Percentiles rank a stretch among this genome's conserved stretches.
Conservation (phyloP, 257 asterid species). For the Capsicum baccatum region DNA sequence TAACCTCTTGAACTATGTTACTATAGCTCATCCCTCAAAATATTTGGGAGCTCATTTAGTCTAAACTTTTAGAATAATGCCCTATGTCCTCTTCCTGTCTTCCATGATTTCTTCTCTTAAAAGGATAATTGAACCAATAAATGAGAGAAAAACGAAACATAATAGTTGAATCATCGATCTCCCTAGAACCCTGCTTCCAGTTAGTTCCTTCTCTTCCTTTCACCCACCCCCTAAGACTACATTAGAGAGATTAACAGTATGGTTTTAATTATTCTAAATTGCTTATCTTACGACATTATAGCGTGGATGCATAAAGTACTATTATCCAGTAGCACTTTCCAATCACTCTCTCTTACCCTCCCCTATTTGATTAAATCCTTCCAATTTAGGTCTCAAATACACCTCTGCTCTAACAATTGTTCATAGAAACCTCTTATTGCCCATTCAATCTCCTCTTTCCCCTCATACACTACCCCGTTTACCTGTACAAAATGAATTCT, state of each 20-base stretch:
- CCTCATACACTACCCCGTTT: background rate
- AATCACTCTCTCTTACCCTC: background rate
- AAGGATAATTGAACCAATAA: background rate
- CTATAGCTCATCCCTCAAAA: background rate
- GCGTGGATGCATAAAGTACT: conserved; percentile 6
- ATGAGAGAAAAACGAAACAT: conserved; percentile 1
- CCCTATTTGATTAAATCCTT: background rate
- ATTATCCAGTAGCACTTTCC: background rate
- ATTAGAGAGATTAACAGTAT: background rate
- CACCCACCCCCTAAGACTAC: background rate
- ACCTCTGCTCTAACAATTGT: background rate
- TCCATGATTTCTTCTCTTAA: conserved; percentile 16
- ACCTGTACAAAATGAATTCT: background rate
- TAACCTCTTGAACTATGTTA: conserved; percentile 6
- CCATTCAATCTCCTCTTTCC: background rate
- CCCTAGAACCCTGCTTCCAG: background rate
- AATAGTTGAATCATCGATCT: background rate
- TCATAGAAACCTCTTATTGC: background rate
- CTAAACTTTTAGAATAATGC: background rate
- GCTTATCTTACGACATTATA: background rate
- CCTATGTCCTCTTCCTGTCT: conserved; percentile 11
- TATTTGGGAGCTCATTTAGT: background rate
- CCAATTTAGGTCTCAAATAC: background rate
- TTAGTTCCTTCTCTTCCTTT: conserved; percentile 9
- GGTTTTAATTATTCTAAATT: background rate